Base-by-base conservation (phyloP, 805 yeast species). In the Metschnikowia corniflorae region DNA sequence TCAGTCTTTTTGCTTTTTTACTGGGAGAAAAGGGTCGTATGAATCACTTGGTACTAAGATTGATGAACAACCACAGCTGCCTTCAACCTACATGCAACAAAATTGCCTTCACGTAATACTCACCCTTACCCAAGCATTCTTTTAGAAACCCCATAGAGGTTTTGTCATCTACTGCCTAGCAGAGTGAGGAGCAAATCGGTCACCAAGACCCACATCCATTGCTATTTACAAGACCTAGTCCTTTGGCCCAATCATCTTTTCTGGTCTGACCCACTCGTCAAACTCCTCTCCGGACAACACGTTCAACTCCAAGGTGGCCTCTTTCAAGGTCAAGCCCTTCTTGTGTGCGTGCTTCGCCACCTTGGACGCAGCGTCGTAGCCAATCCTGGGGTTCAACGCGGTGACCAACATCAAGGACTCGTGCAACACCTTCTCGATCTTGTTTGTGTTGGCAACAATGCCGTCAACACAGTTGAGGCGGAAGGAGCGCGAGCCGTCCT, bases 261-360 rank as follows among this genome's bases (percentile, higher is more conserved):
- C 97, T 49, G 98, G 98, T 64, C 86, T 80, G 52, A 93, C 98
- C 95, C 95, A 91, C 67, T 87, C 75, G 63, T 89, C 94, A 54
- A 93, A 93, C 70, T 93, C 96, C 62, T 80, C 83, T 50, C 78
- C 80, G 41, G 80, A 73, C 58, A 93, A 75, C 35, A 82, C 91
- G 44, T 86, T 87, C 55, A 93, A 79, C 70, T 93, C 95, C 53
- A 93, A 71, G 44, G 97, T 96, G 46, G 95, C 80, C 67, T 88
- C 85, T 72, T 93, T 93, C 69, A 93, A 78, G 30, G 98, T 93
- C 55, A 91, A 75, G 18, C 97, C 96, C 75, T 93, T 88, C 73
- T 89, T 84, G 79, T 93, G 97, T 33, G 98, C 98, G 62, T 93
- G 86, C 77, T 93, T 93, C 53, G 98, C 98, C 37, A 88, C 91